Conservation (phyloP, 2,329 filamentous ascomycete genomes). For the Neonectria magnoliae region DNA sequence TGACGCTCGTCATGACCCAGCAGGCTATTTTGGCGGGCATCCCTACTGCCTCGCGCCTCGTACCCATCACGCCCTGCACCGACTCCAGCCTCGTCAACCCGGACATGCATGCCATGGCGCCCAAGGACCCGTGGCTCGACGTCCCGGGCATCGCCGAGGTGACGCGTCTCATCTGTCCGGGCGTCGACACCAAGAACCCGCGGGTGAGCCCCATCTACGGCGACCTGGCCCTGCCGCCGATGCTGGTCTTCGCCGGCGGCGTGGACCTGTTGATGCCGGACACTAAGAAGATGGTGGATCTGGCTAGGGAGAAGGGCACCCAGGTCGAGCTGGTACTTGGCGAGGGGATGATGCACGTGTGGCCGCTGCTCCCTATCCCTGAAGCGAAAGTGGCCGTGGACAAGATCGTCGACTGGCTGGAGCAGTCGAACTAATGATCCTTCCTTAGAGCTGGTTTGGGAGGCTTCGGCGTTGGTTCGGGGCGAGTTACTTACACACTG, state of each 20-base stretch:
- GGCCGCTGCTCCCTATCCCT: conserved; percentile 44
- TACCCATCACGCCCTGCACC: conserved; percentile 45
- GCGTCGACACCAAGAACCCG: conserved; percentile 39
- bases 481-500: background rate
- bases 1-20: conserved; percentile 46
- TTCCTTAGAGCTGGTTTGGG: conserved; percentile 9
- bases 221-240: conserved; percentile 43
- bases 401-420: conserved; percentile 43
- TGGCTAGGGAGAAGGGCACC: conserved; percentile 37
- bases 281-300: conserved; percentile 41
- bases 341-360: conserved; percentile 47
- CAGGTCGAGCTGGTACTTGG: conserved; percentile 44
- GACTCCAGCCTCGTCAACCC: conserved; percentile 44
- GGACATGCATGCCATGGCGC: conserved; percentile 37
- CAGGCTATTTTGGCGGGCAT: conserved; percentile 39
- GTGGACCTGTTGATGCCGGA: conserved; percentile 45
- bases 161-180: conserved; percentile 41
- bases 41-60: conserved; percentile 40
- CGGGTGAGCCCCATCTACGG: conserved; percentile 46
- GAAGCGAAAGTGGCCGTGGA: conserved; percentile 43
- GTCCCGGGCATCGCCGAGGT: conserved; percentile 41
- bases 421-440: conserved; percentile 20
- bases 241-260: conserved; percentile 43
- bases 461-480: conserved; percentile 24
- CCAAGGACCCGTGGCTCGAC: conserved; percentile 43